Base-by-base conservation (phyloP, 1,139 yeast genomes). In the Geotrichum fermentans region DNA sequence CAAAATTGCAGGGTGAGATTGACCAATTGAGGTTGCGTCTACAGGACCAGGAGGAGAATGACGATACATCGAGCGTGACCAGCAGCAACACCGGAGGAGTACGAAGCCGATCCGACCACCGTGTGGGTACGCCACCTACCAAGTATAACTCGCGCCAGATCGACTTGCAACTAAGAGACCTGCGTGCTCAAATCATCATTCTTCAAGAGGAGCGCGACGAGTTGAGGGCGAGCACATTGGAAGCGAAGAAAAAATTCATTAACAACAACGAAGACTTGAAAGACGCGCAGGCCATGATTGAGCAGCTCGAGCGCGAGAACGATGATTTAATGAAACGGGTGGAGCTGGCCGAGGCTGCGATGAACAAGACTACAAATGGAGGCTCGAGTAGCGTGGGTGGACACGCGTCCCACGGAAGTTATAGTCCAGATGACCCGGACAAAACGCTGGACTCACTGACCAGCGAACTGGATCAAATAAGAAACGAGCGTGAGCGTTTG, bases 191-290 rank as follows among this genome's bases (percentile, higher is more conserved):
- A 63, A 72, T 88, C 59, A 84, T 77, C 58, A 83, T 88, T 55
- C 74, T 83, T 59, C 82, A 81, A 59, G 92, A 87, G 67, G 96
- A 88, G 67, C 77, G 95, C 57, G 94, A 88, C 62, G 85, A 82
- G 59, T 71, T 86, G 64, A 83, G 84, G 60, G 82, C 81, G 14
- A 59, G 55, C 42, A 55, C 64, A 7, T 52, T 58, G 43, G 62
- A 58, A 40, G 57, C 66, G 32, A 67, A 67, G 54, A 68, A 66
- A 61, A 63, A 64, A 46, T 65, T 67, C 17, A 61, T 67, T 49
- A 62, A 61, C 29, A 50, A 57, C 38, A 51, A 49, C 17, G 61
- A 60, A 36, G 68, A 64, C 43, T 40, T 63, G 43, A 56, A 57
- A 24, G 63, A 61, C 18, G 57, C 59, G 2, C 56, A 56, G 42